phyloP scores from a whole-genome alignment of 768 basidiomycete species.

The Suillus occidentalis region DNA sequence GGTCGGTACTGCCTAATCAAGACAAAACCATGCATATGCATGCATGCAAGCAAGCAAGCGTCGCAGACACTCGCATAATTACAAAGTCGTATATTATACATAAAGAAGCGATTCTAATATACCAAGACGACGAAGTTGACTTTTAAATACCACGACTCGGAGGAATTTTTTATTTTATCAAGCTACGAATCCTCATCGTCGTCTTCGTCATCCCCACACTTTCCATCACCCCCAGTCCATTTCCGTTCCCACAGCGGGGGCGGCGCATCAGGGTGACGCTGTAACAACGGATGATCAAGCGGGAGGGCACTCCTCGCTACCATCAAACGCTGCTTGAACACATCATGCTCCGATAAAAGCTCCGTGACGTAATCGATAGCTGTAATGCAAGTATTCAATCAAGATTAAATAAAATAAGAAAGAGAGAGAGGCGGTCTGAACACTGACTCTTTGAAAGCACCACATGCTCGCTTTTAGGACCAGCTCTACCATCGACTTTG shows the following conservation, averaged over 20 bases:
- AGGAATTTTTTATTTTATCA: no score
- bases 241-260: constrained; percentile 75
- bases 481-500: constrained; percentile 79
- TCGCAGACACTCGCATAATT: no score
- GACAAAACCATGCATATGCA: no score
- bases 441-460: constrained; percentile 84
- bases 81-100: background rate
- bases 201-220: constrained; percentile 43
- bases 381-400: constrained; percentile 31
- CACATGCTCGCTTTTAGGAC: constrained; percentile 88
- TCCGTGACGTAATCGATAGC: constrained; percentile 85
- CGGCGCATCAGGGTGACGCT: constrained; percentile 23
- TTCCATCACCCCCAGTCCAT: constrained; percentile 75
- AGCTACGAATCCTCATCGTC: constrained; percentile 47
- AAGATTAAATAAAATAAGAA: background rate
- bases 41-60: background rate
- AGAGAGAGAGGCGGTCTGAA: background rate
- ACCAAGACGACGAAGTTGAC: background rate
- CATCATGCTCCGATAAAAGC: constrained; percentile 59
- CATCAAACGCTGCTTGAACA: constrained; percentile 58
- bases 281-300: constrained; percentile 57
- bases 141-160: no score
- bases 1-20: background rate
- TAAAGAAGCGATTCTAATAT: constrained; percentile 3
- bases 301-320: constrained; percentile 58